These are phyloP conservation scores for Rossbeevera mucosa DNA, from an alignment of 768 basidiomycete genomes.

Conservation along the genomic window DNA sequence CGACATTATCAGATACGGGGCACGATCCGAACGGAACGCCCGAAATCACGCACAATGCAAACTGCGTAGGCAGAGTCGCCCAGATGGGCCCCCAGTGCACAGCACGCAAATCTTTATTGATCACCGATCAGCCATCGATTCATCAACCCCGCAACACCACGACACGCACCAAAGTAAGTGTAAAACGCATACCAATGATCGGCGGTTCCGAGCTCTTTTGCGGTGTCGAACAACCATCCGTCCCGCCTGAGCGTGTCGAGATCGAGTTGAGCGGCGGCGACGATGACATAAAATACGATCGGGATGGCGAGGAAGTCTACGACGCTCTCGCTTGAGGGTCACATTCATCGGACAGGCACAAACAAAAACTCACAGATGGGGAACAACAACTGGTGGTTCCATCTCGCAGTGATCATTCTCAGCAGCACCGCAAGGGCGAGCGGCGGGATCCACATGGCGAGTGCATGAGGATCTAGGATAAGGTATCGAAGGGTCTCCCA, in stretches of 20 bases:
- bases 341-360: no score
- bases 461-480: constrained; percentile 56
- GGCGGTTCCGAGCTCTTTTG: constrained; percentile 31
- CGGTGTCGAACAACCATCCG: constrained; percentile 83
- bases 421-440: constrained; percentile 71
- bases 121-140: neutral
- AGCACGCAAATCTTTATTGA: constrained; percentile 50
- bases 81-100: constrained; percentile 66
- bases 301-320: constrained; percentile 81
- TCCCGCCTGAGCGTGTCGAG: constrained; percentile 51
- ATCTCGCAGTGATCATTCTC: constrained; percentile 73
- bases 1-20: constrained; percentile 23
- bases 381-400: constrained; percentile 86
- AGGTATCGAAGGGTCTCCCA: constrained; percentile 63
- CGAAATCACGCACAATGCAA: constrained; percentile 66
- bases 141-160: neutral
- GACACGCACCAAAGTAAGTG: constrained; percentile 61
- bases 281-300: constrained; percentile 75
- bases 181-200: constrained; percentile 83
- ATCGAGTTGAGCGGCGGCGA: constrained; percentile 58
- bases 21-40: no score
- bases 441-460: constrained; percentile 77
- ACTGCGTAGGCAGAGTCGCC: constrained; percentile 87
- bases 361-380: constrained; percentile 63
- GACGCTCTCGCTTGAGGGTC: neutral